Conservation (phyloP, 352 stramenopile genomes). For the Globisporangium viniferum region DNA sequence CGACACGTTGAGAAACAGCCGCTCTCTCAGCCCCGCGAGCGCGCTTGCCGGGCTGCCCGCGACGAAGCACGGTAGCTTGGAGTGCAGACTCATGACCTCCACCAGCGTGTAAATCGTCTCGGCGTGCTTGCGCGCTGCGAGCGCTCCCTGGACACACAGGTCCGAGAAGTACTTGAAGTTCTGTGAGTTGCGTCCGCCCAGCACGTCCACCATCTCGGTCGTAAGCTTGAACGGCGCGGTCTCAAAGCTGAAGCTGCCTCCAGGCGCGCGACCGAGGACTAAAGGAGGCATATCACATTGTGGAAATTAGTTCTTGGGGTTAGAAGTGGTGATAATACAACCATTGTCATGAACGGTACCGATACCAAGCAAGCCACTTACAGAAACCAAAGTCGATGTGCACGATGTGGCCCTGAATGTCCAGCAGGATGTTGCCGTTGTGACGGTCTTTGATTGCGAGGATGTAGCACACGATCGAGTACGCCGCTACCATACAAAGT, state of each 20-base stretch:
- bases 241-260: constrained; percentile 95
- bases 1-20: constrained; percentile 64
- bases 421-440: constrained; percentile 99
- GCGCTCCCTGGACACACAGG: constrained; percentile 92
- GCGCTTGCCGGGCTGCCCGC: constrained; percentile 27
- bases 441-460: constrained; percentile 98
- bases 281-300: neutral
- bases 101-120: constrained; percentile 94
- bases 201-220: constrained; percentile 93
- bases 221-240: constrained; percentile 97
- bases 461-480: constrained; percentile 98
- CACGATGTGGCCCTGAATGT: constrained; percentile 95
- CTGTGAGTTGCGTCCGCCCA: constrained; percentile 88
- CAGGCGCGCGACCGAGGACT: constrained; percentile 77
- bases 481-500: constrained; percentile 84
- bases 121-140: constrained; percentile 89
- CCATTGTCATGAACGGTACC: neutral
- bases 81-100: constrained; percentile 93
- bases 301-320: neutral
- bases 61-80: constrained; percentile 70
- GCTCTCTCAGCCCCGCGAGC: constrained; percentile 51
- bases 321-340: neutral
- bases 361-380: constrained; percentile 26
- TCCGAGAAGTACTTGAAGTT: constrained; percentile 94
- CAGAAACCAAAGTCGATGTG: constrained; percentile 99